Conservation (phyloP, 1,284 basidiomycete genomes). For the Cronartium quercuum region DNA sequence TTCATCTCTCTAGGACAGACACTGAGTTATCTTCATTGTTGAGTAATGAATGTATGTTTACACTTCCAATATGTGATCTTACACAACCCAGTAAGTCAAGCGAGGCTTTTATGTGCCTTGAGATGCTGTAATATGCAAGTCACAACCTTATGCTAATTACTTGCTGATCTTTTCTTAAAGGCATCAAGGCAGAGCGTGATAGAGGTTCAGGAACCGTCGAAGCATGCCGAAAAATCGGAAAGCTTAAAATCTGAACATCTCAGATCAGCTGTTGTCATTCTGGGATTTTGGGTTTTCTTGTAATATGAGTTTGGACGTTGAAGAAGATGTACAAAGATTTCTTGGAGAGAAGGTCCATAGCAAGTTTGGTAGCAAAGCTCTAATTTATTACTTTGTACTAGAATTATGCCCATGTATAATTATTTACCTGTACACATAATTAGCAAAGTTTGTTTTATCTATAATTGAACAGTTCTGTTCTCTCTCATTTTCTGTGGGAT, state of each 20-base stretch:
- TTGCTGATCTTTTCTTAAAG: background rate
- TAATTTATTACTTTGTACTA: too few relatives aligned
- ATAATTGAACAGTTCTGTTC: too few relatives aligned
- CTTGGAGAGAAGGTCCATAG: too few relatives aligned
- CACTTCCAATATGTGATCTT: constrained; percentile 35
- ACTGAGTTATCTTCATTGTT: constrained; percentile 18
- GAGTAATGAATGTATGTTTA: constrained; percentile 32
- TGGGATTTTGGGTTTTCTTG: too few relatives aligned
- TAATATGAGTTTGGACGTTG: too few relatives aligned
- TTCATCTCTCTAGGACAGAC: constrained; percentile 9
- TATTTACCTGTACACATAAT: too few relatives aligned
- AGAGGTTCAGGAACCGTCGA: constrained; percentile 15
- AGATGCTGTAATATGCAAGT: background rate
- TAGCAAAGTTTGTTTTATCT: too few relatives aligned
- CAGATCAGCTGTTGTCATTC: too few relatives aligned
- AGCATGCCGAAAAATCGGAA: constrained; percentile 30
- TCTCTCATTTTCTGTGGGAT: too few relatives aligned
- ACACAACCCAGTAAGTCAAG: constrained; percentile 13
- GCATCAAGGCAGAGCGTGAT: constrained; percentile 21
- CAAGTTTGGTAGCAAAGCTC: too few relatives aligned
- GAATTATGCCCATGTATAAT: too few relatives aligned
- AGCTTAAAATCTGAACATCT: constrained; percentile 11
- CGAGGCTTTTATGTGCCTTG: background rate
- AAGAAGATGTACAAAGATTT: too few relatives aligned
- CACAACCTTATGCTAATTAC: background rate